These are phyloP conservation scores for Pseudocercospora cruenta DNA, from an alignment of 2,329 filamentous ascomycete genomes.

Conservation along the genomic window DNA sequence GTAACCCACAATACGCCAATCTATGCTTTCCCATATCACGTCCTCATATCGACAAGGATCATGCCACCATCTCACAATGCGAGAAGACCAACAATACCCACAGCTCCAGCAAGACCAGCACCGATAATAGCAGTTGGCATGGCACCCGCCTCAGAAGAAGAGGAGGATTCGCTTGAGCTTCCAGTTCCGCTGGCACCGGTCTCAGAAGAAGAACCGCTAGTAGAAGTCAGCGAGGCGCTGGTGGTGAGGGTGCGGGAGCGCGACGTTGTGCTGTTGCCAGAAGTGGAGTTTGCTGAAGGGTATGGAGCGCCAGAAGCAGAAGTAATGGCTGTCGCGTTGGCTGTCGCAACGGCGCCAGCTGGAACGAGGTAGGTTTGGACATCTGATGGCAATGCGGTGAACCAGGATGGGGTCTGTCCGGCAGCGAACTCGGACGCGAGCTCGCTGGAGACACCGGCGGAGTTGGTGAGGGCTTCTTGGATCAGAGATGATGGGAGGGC, in stretches of 20 bases:
- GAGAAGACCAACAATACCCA: constrained; percentile 15
- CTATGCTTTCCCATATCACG: neutral
- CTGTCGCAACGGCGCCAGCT: constrained; percentile 21
- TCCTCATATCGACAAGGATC: neutral
- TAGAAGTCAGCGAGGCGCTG: constrained; percentile 1
- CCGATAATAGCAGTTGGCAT: constrained; percentile 43
- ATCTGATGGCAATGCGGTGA: constrained; percentile 48
- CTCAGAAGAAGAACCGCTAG: neutral
- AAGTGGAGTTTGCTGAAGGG: constrained; percentile 11
- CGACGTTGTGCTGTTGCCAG: constrained; percentile 6
- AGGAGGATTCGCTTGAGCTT: neutral
- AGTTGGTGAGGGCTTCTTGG: constrained; percentile 47
- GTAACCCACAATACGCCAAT: neutral
- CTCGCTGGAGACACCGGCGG: constrained; percentile 44
- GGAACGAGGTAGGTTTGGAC: constrained; percentile 49
- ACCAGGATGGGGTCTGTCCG: constrained; percentile 51
- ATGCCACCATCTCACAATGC: constrained; percentile 2
- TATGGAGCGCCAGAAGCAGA: constrained; percentile 13
- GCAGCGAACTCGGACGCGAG: constrained; percentile 50
- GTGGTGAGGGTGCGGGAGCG: neutral
- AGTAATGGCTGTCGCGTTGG: constrained; percentile 26
- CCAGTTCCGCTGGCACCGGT: constrained; percentile 11
- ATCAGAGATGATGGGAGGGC: constrained; percentile 49
- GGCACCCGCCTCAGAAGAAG: constrained; percentile 29
- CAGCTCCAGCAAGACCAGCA: constrained; percentile 35